A percentile compares a stretch with the other conserved stretches of the same genome.
Evolutionary conservation across 2,329 filamentous ascomycete genomes (phyloP).

Genomic region (Xylaria sp.): DNA sequence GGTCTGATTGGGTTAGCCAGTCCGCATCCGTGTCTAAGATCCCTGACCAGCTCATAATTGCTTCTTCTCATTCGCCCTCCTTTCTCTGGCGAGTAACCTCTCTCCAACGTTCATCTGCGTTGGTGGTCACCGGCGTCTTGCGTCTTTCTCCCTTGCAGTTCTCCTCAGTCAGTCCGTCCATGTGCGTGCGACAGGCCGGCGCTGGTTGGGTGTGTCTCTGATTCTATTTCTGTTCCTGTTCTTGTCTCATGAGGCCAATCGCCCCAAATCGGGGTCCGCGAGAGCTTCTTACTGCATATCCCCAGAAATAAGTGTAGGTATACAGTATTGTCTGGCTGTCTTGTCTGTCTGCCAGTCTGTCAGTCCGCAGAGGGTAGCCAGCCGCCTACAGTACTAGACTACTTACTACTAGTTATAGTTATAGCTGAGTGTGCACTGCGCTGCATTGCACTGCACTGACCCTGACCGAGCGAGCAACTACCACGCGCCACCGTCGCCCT

Average conservation of each 20-base stretch:
- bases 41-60: constrained; percentile 37
- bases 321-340: background rate
- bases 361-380: too few species aligned
- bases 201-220: constrained; percentile 10
- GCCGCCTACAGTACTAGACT: too few species aligned
- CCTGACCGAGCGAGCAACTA: background rate
- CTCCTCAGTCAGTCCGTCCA: constrained; percentile 27
- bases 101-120: constrained; percentile 28
- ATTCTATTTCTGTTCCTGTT: constrained; percentile 30
- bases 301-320: background rate
- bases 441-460: background rate
- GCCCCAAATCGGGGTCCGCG: constrained; percentile 8
- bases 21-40: constrained; percentile 35
- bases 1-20: constrained; percentile 24
- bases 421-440: background rate
- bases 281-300: constrained; percentile 14
- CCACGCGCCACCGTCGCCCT: constrained; percentile 13
- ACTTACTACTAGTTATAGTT: too few species aligned
- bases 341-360: too few species aligned
- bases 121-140: constrained; percentile 7
- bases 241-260: constrained; percentile 23
- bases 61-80: constrained; percentile 39
- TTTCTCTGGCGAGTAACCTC: constrained; percentile 35
- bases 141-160: constrained; percentile 24
- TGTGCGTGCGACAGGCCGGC: constrained; percentile 18